These are phyloP conservation scores for Amanita rubescens DNA, from an alignment of 768 basidiomycete species.

Conservation along the genomic window DNA sequence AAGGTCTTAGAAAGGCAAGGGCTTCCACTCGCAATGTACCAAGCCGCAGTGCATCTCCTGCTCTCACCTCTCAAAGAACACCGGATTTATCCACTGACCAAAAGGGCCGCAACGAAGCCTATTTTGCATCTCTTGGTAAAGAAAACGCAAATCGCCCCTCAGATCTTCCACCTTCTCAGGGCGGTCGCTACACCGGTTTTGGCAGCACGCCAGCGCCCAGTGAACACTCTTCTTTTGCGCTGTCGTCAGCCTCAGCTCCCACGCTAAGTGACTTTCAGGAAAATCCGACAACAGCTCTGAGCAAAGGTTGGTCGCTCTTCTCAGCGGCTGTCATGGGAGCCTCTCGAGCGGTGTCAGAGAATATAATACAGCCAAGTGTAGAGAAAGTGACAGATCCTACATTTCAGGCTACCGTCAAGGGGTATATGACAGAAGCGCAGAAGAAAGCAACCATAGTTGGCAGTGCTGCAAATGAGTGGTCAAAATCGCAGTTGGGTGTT, in stretches of 20 bases:
- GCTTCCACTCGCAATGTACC: constrained; percentile 48
- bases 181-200: constrained; percentile 90
- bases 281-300: constrained; percentile 77
- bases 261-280: constrained; percentile 75
- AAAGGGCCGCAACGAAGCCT: constrained; percentile 79
- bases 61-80: constrained; percentile 35
- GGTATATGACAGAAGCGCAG: constrained; percentile 65
- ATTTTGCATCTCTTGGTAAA: constrained; percentile 77
- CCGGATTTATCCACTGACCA: constrained; percentile 42
- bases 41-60: constrained; percentile 49
- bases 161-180: constrained; percentile 87
- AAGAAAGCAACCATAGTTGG: constrained; percentile 57
- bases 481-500: constrained; percentile 69
- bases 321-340: constrained; percentile 79
- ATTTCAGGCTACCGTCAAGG: constrained; percentile 66
- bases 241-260: constrained; percentile 79
- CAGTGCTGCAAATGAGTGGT: constrained; percentile 67
- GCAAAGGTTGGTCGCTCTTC: constrained; percentile 96
- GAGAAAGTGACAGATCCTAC: constrained; percentile 75
- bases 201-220: constrained; percentile 70
- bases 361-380: constrained; percentile 86
- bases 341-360: constrained; percentile 70
- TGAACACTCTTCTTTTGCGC: constrained; percentile 58
- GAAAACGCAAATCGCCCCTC: constrained; percentile 73
- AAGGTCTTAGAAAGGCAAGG: constrained; percentile 84